These are phyloP conservation scores for Glutinoglossum americanum DNA, from an alignment of 495 filamentous ascomycete genomes.

Conservation along the genomic window DNA sequence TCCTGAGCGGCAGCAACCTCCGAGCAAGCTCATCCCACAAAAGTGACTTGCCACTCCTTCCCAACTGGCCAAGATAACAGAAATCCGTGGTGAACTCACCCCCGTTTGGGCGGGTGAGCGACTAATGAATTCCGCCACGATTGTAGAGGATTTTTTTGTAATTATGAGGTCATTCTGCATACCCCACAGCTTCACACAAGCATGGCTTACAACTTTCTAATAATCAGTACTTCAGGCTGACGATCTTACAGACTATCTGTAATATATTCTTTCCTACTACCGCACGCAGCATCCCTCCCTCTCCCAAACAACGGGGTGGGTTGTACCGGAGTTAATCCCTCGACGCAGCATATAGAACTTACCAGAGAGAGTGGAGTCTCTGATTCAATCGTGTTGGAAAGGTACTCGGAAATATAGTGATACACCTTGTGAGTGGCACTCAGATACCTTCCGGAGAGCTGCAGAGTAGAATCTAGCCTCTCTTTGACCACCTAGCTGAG, in stretches of 20 bases:
- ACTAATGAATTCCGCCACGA: not conserved
- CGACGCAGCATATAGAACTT: not conserved
- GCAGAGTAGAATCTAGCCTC: not conserved
- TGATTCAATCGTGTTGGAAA: too few species aligned
- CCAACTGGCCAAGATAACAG: not conserved
- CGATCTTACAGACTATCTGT: not conserved
- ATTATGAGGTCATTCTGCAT: not conserved
- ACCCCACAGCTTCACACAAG: not conserved
- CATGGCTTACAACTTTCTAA: not conserved
- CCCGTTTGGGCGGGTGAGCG: not conserved
- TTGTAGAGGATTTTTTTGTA: not conserved
- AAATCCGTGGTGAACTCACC: not conserved
- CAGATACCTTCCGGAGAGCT: not conserved
- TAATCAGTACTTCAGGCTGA: not conserved
- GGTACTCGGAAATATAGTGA: not conserved
- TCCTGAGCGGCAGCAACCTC: too few species aligned
- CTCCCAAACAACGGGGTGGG: not conserved
- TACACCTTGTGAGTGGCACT: not conserved
- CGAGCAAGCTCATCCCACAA: not conserved
- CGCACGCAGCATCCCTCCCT: not conserved
- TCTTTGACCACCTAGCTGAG: not conserved
- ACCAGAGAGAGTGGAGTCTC: too few species aligned
- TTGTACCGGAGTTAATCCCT: not conserved
- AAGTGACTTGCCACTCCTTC: not conserved
- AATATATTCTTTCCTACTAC: not conserved